Evolutionary conservation across 139 green algal species (phyloP).

Genomic region (Picocystis salinarum): DNA sequence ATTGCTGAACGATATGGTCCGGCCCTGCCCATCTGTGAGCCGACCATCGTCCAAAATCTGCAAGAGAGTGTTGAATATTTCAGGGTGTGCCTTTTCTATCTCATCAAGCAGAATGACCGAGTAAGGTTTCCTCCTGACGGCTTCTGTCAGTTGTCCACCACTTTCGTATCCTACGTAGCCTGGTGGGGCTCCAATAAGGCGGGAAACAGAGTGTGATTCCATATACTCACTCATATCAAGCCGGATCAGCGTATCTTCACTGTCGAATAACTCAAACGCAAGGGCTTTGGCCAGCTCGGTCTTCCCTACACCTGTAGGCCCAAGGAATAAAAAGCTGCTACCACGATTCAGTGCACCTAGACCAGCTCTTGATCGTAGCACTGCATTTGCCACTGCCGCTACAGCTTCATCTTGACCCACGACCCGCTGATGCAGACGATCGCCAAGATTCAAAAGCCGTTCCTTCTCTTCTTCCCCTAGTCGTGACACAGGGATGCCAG

Average conservation of each 20-base stretch:
- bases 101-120: slow-evolving; percentile 66
- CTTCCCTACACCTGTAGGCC: slow-evolving; percentile 62
- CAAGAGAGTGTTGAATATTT: slow-evolving; percentile 77
- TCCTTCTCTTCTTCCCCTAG: slow-evolving; percentile 25
- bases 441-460: slow-evolving; percentile 12
- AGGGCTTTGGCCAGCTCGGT: slow-evolving; percentile 70
- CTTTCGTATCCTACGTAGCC: slow-evolving; percentile 37
- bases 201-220: slow-evolving; percentile 52
- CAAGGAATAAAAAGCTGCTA: slow-evolving; percentile 80
- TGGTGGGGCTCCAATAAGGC: slow-evolving; percentile 58
- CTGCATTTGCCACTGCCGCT: not conserved
- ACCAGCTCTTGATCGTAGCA: slow-evolving; percentile 25
- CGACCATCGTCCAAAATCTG: slow-evolving; percentile 66
- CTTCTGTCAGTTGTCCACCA: slow-evolving; percentile 66
- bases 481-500: slow-evolving; percentile 59
- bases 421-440: not conserved
- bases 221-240: slow-evolving; percentile 37
- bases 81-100: slow-evolving; percentile 47
- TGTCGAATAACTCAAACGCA: slow-evolving; percentile 67
- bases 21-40: slow-evolving; percentile 38
- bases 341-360: slow-evolving; percentile 29
- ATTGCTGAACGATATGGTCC: slow-evolving; percentile 80
- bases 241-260: slow-evolving; percentile 11
- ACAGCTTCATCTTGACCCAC: slow-evolving; percentile 6
- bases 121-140: slow-evolving; percentile 33